Conservation (phyloP, 768 basidiomycete species). For the Daedaleopsis sinensis region DNA sequence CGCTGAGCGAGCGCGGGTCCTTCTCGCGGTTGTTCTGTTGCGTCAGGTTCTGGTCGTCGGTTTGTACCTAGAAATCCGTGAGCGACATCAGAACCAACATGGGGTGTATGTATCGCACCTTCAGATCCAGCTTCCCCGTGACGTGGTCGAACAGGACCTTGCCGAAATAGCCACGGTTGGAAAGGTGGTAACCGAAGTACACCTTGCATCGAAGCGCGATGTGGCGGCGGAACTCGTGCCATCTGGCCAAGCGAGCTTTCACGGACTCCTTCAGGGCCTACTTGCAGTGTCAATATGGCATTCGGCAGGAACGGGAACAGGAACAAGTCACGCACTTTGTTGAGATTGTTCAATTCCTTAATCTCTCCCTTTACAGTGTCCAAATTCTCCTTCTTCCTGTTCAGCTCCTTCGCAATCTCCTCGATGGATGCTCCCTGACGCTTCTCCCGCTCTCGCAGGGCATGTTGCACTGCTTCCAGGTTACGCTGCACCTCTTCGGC, state of each 20-base stretch:
- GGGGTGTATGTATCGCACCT: slow-evolving; percentile 39
- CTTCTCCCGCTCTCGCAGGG: slow-evolving; percentile 68
- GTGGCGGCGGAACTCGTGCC: slow-evolving; percentile 87
- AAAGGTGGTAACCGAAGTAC: slow-evolving; percentile 81
- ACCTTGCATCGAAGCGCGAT: slow-evolving; percentile 88
- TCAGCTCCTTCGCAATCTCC: slow-evolving; percentile 73
- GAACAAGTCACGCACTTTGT: slow-evolving; percentile 50
- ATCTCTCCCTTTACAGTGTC: slow-evolving; percentile 65
- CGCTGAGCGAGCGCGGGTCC: slow-evolving; percentile 84
- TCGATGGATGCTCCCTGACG: slow-evolving; percentile 76
- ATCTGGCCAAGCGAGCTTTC: slow-evolving; percentile 63
- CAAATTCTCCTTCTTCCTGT: slow-evolving; percentile 59
- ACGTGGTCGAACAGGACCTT: slow-evolving; percentile 87
- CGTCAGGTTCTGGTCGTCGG: slow-evolving; percentile 73
- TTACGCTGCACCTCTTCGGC: slow-evolving; percentile 58
- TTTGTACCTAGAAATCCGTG: slow-evolving; percentile 60
- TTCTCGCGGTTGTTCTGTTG: slow-evolving; percentile 66
- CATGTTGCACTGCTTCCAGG: slow-evolving; percentile 63
- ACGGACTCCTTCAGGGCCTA: slow-evolving; percentile 74
- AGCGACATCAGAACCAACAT: background rate
- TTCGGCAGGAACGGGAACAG: background rate
- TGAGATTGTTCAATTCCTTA: slow-evolving; percentile 62
- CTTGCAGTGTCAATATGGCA: background rate
- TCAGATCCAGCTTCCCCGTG: slow-evolving; percentile 62
- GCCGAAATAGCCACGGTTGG: slow-evolving; percentile 86